A percentile compares a stretch with the other conserved stretches of the same genome.
Evolutionary conservation across 345 rosid genomes (phyloP).

Genomic region (Geranium brycei): DNA sequence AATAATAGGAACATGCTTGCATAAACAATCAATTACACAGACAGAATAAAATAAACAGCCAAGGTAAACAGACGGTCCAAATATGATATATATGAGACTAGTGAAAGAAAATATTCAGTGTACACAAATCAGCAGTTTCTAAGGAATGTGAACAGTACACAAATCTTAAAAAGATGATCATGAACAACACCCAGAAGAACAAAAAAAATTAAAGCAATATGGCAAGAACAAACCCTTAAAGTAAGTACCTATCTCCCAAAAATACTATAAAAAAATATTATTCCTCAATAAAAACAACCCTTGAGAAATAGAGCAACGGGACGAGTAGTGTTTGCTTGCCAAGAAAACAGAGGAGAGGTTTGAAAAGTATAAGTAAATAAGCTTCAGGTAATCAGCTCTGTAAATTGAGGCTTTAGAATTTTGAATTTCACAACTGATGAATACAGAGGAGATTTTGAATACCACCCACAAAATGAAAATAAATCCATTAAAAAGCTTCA

Average conservation of each 20-base stretch:
- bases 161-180: neutral
- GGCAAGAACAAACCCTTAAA: neutral
- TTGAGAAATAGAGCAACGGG: no score
- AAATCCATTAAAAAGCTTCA: neutral
- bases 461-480: no score
- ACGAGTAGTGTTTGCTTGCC: no score
- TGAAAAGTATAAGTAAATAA: no score
- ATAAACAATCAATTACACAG: neutral
- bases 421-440: no score
- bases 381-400: no score
- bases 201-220: neutral
- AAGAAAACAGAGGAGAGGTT: no score
- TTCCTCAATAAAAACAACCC: neutral
- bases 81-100: neutral
- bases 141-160: neutral
- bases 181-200: neutral
- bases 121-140: neutral
- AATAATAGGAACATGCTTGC: no score
- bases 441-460: neutral
- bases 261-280: neutral
- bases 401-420: neutral
- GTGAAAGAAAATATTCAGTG: neutral
- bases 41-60: neutral
- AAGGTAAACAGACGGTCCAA: neutral
- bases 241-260: neutral